Evolutionary conservation across 2,329 filamentous ascomycete genomes (phyloP), one percentile per base, ranked within the genome.

Genomic region (Fusarium sp.): DNA sequence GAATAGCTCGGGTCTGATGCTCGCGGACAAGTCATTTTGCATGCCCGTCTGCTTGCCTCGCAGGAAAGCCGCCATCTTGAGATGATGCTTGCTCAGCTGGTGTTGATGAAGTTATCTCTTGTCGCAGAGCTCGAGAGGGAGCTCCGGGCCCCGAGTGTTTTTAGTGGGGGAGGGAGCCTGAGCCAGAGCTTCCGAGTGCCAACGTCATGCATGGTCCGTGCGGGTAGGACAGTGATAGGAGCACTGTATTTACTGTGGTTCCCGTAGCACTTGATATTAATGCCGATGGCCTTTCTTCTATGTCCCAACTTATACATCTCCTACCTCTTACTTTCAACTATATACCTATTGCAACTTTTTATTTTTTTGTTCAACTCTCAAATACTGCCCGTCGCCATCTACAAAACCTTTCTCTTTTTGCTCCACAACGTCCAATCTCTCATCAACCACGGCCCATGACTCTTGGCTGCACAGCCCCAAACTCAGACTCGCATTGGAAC

Each of bases 11-110:
- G 94, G 90, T 20, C 91, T 88, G 73, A 98, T 91, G 75, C 92
- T 93, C 20, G 92, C 91, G 62, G 95, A 98, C 75, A 99, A 89
- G 85, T 98, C 97, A 84, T 93, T 94, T 81, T 95, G 93, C 78
- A 99, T 93, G 79, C 97, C 97, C 66, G 95, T 91, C 88, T 98
- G 97, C 88, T 97, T 98, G 78, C 94, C 93, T 81, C 97, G 90
- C 73, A 99, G 86, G 81, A 98, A 96, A 78, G 93, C 91, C 65
- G 95, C 91, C 95, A 98, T 98, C 58, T 68, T 80, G 47, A 31
- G 52, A 56, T 56, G 31, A 57, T 57, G 52, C 16, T 57, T 29
- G 29, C 25, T 33, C 25, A 54, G 50, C 27, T 56, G 52, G 52
- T 36, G 47, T 31, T 54, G 47, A 14, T 11, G 33, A 20, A 22